phyloP scores from a whole-genome alignment of 305 asterid genomes.

The Fraxinus paxiana region DNA sequence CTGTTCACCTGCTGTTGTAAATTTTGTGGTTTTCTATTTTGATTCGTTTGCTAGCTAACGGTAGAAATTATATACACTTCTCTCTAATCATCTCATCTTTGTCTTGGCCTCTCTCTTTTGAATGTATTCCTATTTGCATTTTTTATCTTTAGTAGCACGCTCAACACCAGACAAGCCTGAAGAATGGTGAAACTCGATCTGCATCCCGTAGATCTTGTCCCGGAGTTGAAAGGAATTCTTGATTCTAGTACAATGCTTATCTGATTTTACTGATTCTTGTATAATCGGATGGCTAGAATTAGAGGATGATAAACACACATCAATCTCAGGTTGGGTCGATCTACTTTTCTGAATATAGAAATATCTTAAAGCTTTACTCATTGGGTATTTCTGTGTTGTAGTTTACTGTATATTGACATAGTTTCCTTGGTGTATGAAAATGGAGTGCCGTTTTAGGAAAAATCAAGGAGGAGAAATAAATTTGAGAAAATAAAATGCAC shows the following conservation, averaged over 20 bases:
- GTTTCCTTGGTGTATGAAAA: neutral
- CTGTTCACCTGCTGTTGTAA: neutral
- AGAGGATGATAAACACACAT: neutral
- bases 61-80: neutral
- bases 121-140: neutral
- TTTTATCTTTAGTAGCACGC: neutral
- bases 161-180: neutral
- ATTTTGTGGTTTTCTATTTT: neutral
- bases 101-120: neutral
- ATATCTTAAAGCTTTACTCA: neutral
- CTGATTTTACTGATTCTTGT: neutral
- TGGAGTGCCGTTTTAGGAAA: neutral
- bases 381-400: neutral
- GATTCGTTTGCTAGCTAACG: neutral
- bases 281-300: neutral
- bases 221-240: neutral
- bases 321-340: neutral
- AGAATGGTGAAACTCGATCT: neutral
- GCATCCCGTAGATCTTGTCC: neutral
- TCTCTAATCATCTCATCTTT: neutral
- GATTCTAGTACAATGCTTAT: neutral
- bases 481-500: neutral
- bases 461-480: neutral
- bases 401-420: neutral
- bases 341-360: neutral